phyloP scores from a whole-genome alignment of 805 yeast genomes.

The Kodamaea laetipori region DNA sequence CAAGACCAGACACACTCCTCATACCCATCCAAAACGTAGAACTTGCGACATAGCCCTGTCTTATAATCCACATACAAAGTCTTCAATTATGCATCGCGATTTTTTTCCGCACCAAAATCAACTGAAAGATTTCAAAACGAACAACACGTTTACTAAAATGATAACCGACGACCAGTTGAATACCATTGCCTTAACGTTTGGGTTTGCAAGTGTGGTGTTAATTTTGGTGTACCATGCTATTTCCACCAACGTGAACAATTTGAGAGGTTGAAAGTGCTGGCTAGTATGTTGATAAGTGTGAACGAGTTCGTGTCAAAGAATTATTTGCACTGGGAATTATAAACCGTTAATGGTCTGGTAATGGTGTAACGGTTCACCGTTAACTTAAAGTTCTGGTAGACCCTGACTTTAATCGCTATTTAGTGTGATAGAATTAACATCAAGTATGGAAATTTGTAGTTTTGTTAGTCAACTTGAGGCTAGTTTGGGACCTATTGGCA shows the following conservation, averaged over 20 bases:
- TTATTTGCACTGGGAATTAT: too few relatives aligned
- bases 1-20: too few relatives aligned
- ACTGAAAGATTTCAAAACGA: slow-evolving; percentile 5
- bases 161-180: slow-evolving; percentile 82
- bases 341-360: too few relatives aligned
- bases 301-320: background rate
- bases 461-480: too few relatives aligned
- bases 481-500: too few relatives aligned
- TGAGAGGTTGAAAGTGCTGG: slow-evolving; percentile 4
- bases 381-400: too few relatives aligned
- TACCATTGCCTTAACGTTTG: slow-evolving; percentile 69
- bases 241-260: slow-evolving; percentile 42
- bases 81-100: background rate
- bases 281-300: background rate
- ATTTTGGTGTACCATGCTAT: slow-evolving; percentile 73
- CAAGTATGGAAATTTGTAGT: too few relatives aligned
- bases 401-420: too few relatives aligned
- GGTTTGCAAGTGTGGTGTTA: slow-evolving; percentile 68
- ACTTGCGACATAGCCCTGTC: too few relatives aligned
- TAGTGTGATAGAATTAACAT: too few relatives aligned
- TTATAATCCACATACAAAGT: background rate
- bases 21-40: too few relatives aligned
- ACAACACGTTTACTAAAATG: slow-evolving; percentile 45
- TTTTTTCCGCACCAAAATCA: background rate
- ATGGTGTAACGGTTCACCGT: too few relatives aligned